Evolutionary conservation across 2,329 filamentous ascomycete species (phyloP).

Genomic region (Colletotrichum zoysiae): DNA sequence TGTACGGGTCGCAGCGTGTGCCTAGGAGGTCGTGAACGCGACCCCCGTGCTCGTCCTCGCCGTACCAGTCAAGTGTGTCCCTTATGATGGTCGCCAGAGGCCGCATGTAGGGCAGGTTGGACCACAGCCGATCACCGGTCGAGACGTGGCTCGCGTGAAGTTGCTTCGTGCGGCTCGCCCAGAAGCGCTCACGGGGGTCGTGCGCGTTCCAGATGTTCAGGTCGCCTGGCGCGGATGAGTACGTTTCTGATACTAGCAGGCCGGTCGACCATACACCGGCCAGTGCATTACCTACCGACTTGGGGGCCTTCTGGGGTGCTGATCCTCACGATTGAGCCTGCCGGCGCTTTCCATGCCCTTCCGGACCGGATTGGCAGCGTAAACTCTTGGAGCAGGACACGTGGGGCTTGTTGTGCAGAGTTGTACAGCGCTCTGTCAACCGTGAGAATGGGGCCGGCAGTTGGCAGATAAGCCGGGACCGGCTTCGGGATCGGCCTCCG

Average conservation of each 20-base stretch:
- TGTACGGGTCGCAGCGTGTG: slow-evolving; percentile 87
- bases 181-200: slow-evolving; percentile 85
- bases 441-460: slow-evolving; percentile 56
- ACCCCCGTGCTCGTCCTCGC: slow-evolving; percentile 72
- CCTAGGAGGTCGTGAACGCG: slow-evolving; percentile 83
- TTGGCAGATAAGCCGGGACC: slow-evolving; percentile 62
- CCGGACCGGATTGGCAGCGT: slow-evolving; percentile 80
- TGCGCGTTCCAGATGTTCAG: slow-evolving; percentile 84
- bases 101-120: slow-evolving; percentile 80
- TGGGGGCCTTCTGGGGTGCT: slow-evolving; percentile 83
- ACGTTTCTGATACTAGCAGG: background rate
- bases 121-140: slow-evolving; percentile 82
- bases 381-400: slow-evolving; percentile 63
- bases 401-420: slow-evolving; percentile 65
- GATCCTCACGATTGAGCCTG: slow-evolving; percentile 77
- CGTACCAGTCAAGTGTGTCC: slow-evolving; percentile 75
- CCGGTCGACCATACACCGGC: background rate
- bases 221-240: slow-evolving; percentile 64
- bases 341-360: slow-evolving; percentile 77
- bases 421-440: slow-evolving; percentile 67
- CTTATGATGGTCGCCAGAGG: slow-evolving; percentile 78
- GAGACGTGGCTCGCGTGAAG: slow-evolving; percentile 82
- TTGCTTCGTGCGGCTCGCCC: slow-evolving; percentile 83
- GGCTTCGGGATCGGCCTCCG: slow-evolving; percentile 61
- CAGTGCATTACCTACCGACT: slow-evolving; percentile 62